Percentiles rank a stretch among this genome's conserved stretches.
These are phyloP conservation scores for Massariosphaeria phaeospora DNA, from an alignment of 495 filamentous ascomycete genomes.

Conservation along the genomic window DNA sequence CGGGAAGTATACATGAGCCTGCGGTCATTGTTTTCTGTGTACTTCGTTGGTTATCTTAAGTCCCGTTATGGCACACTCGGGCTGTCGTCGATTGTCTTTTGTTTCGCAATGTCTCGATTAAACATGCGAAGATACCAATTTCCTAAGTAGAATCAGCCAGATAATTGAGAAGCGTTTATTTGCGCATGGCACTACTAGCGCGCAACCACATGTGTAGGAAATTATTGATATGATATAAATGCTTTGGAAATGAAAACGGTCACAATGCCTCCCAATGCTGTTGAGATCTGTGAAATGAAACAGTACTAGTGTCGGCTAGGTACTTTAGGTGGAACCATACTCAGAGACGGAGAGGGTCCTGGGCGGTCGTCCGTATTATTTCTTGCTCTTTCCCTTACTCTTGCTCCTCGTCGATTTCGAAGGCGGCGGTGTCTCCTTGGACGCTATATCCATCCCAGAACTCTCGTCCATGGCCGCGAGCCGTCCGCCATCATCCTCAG, in stretches of 20 bases:
- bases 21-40: no score
- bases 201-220: neutral
- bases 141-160: no score
- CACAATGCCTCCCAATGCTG: neutral
- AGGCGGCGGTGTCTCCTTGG: slow-evolving; percentile 14
- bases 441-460: slow-evolving; percentile 13
- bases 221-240: neutral
- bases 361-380: neutral
- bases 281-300: neutral
- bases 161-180: no score
- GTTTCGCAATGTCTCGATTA: no score
- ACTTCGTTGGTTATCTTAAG: no score
- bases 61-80: no score
- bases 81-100: no score
- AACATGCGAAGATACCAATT: no score
- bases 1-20: no score
- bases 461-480: slow-evolving; percentile 9
- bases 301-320: neutral
- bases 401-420: slow-evolving; percentile 26
- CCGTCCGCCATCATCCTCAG: slow-evolving; percentile 6
- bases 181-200: no score
- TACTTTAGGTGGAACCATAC: neutral
- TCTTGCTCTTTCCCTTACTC: slow-evolving; percentile 18
- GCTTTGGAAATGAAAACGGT: neutral
- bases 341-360: neutral